Conservation (phyloP, 176 grass and related monocot genomes). For the Avena insularis region DNA sequence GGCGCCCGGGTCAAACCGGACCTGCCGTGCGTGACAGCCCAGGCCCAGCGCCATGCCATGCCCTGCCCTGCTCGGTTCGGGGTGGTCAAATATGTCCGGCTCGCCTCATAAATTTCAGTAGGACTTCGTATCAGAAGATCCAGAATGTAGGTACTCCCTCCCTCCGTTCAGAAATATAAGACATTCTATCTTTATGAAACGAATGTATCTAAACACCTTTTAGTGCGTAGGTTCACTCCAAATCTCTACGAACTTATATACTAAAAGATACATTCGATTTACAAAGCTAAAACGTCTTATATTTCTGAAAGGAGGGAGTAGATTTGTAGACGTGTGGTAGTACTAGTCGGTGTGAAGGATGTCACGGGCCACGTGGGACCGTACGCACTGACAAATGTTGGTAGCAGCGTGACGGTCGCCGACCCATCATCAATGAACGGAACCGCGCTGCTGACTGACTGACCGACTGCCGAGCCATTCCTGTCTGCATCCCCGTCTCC, state of each 20-base stretch:
- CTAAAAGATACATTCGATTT: too few relatives aligned
- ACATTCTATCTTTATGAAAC: too few relatives aligned
- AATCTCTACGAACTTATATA: too few relatives aligned
- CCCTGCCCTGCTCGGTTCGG: background rate
- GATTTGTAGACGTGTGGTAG: background rate
- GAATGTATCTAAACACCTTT: too few relatives aligned
- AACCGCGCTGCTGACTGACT: background rate
- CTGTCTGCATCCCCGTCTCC: background rate
- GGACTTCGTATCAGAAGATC: too few relatives aligned
- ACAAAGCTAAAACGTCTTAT: too few relatives aligned
- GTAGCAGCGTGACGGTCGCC: background rate
- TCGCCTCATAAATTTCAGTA: background rate
- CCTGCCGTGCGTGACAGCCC: too few relatives aligned
- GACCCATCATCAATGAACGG: background rate
- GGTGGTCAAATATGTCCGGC: constrained; percentile 10
- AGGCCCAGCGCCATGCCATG: background rate
- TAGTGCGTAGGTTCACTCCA: too few relatives aligned
- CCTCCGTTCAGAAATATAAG: too few relatives aligned
- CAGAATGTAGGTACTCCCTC: background rate
- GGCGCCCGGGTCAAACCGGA: too few relatives aligned
- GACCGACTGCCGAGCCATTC: background rate
- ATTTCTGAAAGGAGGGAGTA: too few relatives aligned
- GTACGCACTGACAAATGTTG: background rate
- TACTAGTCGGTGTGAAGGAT: background rate
- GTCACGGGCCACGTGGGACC: background rate